Evolutionary conservation across 2,329 filamentous ascomycete species (phyloP), one percentile per base, ranked within the genome.

Genomic region (Coleophoma cylindrospora): DNA sequence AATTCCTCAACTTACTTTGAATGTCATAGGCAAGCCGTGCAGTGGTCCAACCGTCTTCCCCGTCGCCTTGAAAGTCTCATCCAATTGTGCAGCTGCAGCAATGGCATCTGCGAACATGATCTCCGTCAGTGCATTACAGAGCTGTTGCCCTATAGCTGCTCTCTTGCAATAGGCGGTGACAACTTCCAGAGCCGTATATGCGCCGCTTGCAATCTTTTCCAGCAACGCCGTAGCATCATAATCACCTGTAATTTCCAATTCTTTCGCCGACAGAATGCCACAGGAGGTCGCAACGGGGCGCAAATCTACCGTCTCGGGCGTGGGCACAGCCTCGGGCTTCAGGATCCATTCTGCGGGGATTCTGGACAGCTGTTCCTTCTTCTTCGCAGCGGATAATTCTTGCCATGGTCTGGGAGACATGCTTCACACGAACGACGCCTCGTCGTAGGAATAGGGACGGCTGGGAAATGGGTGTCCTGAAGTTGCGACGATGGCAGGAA

Each of bases 1-100:
- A 10, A 32, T 40, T 40, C 11, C 34, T 48, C 10, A 34, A 43
- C 12, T 19, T 47, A 40, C 81, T 61, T 85, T 81, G 41, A 83
- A 67, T 0, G 75, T 8, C 22, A 81, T 68, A 0, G 78, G 78
- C 1, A 81, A 64, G 2, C 82, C 83, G 64, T 86, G 81, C 4
- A 86, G 68, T 7, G 81, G 80, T 0, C 83, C 82, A 2, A 76
- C 55, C 0, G 74, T 63, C 55, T 69, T 65, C 0, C 71, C 68
- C 10, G 68, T 67, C 10, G 53, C 51, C 6, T 62, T 55, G 5
- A 72, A 57, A 48, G 72, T 59, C 2, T 68, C 61, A 60, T 82
- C 79, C 3, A 80, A 61, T 13, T 64, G 41, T 21, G 61, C 59
- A 0, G 77, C 77, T 21, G 48, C 47, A 17, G 50, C 50, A 36